phyloP scores from a whole-genome alignment of 257 asterid species.

The Marsdenia floribunda region DNA sequence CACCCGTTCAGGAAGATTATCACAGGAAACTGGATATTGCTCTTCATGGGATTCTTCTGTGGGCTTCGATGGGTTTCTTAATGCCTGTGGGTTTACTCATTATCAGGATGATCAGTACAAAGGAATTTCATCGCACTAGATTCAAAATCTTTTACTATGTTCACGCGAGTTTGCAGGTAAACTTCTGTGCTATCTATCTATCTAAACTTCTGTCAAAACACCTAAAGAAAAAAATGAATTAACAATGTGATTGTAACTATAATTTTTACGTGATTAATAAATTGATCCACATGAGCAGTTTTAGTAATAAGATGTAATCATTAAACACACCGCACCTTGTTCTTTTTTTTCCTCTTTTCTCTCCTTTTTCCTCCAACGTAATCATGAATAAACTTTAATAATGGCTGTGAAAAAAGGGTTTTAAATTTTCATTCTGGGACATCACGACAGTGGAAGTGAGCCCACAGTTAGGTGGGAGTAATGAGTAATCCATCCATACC shows the following conservation, averaged over 20 bases:
- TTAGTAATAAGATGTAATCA: slow-evolving; percentile 33
- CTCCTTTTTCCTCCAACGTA: slow-evolving; percentile 22
- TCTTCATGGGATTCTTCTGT: slow-evolving; percentile 67
- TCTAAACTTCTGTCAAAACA: background rate
- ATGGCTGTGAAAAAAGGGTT: slow-evolving; percentile 22
- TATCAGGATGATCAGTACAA: slow-evolving; percentile 50
- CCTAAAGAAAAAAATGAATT: background rate
- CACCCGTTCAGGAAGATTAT: slow-evolving; percentile 35
- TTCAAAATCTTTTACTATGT: slow-evolving; percentile 48
- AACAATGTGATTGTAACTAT: background rate
- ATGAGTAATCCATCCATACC: background rate
- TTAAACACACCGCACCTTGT: slow-evolving; percentile 11
- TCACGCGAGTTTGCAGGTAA: slow-evolving; percentile 74
- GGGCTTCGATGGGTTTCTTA: slow-evolving; percentile 80
- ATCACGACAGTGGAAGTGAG: slow-evolving; percentile 15
- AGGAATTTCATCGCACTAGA: slow-evolving; percentile 28
- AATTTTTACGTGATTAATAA: background rate
- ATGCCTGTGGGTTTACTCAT: slow-evolving; percentile 69
- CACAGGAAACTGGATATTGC: slow-evolving; percentile 41
- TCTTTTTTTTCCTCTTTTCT: slow-evolving; percentile 19
- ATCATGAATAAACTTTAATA: slow-evolving; percentile 38
- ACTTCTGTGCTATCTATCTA: background rate
- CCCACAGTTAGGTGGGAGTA: slow-evolving; percentile 38
- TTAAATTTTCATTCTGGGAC: slow-evolving; percentile 11
- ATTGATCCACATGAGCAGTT: slow-evolving; percentile 8